Percentiles rank a stretch among this genome's conserved stretches.
Evolutionary conservation across 73 alveolate species (phyloP).

Genomic region (Durusdinium trenchii): DNA sequence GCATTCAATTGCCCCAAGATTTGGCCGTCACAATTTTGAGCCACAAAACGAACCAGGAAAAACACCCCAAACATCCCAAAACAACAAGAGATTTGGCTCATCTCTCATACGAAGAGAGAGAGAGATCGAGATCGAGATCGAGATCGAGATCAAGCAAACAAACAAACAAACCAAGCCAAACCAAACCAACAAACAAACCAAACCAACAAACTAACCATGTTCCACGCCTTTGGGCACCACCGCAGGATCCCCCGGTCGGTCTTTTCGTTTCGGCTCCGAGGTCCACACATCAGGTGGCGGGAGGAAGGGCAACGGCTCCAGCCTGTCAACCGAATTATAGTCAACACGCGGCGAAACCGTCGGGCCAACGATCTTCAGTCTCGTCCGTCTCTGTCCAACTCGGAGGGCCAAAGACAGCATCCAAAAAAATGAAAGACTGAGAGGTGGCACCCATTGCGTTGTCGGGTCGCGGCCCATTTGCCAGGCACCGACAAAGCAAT

Average conservation of each 20-base stretch:
- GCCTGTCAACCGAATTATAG: no score
- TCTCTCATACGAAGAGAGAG: no score
- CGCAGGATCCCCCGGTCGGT: background rate
- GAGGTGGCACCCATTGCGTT: conserved; percentile 25
- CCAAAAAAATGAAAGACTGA: background rate
- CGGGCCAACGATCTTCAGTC: background rate
- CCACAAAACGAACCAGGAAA: no score
- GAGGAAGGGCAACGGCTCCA: conserved; percentile 81
- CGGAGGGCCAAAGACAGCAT: background rate
- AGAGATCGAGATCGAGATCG: background rate
- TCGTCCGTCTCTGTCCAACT: background rate
- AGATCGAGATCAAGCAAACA: background rate
- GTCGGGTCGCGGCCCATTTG: conserved; percentile 88
- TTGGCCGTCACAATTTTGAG: no score
- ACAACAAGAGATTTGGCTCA: no score
- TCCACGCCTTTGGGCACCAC: background rate
- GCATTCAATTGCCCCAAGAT: no score
- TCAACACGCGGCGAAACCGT: no score
- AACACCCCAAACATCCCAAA: no score
- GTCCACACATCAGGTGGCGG: conserved; percentile 52
- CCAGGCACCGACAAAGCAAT: conserved; percentile 32
- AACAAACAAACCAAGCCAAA: background rate
- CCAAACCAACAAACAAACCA: background rate
- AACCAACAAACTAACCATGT: no score
- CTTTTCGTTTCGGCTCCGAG: background rate